A percentile compares a stretch with the other conserved stretches of the same genome.
These are phyloP conservation scores for Otatea glauca DNA, from an alignment of 176 grass and related monocot genomes.

Conservation along the genomic window DNA sequence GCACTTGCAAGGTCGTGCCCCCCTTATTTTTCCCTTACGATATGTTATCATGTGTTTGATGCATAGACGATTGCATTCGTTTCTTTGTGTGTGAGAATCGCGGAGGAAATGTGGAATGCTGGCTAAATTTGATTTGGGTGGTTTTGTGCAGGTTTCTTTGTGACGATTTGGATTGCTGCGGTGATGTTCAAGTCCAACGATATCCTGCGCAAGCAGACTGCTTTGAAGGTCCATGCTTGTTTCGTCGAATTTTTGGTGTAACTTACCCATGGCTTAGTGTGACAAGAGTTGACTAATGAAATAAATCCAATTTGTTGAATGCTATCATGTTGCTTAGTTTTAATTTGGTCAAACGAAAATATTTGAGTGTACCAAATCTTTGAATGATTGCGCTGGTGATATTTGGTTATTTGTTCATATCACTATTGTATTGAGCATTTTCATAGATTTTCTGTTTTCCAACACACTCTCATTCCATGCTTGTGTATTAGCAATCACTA, in stretches of 20 bases:
- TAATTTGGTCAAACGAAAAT: not conserved
- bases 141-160: slow-evolving; percentile 69
- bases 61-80: not conserved
- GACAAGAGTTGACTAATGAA: not conserved
- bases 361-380: not conserved
- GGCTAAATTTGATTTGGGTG: slow-evolving; percentile 12
- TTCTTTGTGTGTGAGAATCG: not conserved
- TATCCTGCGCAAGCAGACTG: slow-evolving; percentile 93
- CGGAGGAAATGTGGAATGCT: not conserved
- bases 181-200: slow-evolving; percentile 99
- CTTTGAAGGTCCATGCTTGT: slow-evolving; percentile 74
- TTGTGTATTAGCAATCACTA: slow-evolving; percentile 27
- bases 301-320: not conserved
- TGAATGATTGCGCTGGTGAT: not conserved
- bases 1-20: slow-evolving; percentile 78
- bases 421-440: not conserved
- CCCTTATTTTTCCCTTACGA: not conserved
- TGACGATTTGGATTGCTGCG: slow-evolving; percentile 95
- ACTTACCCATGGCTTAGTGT: not conserved
- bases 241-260: not conserved
- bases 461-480: not conserved
- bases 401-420: slow-evolving; percentile 16
- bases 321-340: not conserved
- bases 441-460: not conserved
- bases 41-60: not conserved